Evolutionary conservation across 2,329 filamentous ascomycete species (phyloP), one percentile per base, ranked within the genome.

Genomic region (Periconia sp.): DNA sequence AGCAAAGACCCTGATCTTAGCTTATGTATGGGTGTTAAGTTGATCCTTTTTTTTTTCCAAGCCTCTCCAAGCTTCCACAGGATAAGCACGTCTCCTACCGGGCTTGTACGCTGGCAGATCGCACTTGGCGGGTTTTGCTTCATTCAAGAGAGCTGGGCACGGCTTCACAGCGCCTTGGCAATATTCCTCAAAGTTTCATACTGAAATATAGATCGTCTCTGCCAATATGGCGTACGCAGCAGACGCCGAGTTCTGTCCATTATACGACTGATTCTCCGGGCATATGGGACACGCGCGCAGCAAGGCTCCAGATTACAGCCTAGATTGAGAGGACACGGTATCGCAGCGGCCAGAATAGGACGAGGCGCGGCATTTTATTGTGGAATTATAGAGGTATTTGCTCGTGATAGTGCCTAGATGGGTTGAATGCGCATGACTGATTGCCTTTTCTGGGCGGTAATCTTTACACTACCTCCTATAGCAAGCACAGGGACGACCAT

Each of bases 81-180:
- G 5, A 25, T 32, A 15, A 26, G 19, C 21, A 29, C 9, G 18
- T 30, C 18, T 16, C 23, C 23, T 8, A 16, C 26, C 15, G 12
- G 13, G 21, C 22, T 13, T 38, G 2, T 25, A 19, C 24, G 15
- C 18, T 17, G 2, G 10, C 21, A 25, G 9, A 22, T n/a, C 5
- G 16, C 16, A 45, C 42, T 50, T 46, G 42, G 48, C 48, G 32
- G 40, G 44, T 44, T 41, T 48, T 37, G 35, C 40, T 41, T 44
- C 44, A 36, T 39, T 21, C 18, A 35, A 43, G 31, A 36, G 13
- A 26, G 30, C 40, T 43, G 21, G 41, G 46, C 46, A 41, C 16
- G 32, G 44, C 36, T 40, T 43, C 31, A 17, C 25, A n/a, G 12
- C 9, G 10, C 4, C 45, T 48, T 48, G 45, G 45, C 45, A 25